Evolutionary conservation across 441 rosid genomes (phyloP).

Genomic region (Jatropha multifida): DNA sequence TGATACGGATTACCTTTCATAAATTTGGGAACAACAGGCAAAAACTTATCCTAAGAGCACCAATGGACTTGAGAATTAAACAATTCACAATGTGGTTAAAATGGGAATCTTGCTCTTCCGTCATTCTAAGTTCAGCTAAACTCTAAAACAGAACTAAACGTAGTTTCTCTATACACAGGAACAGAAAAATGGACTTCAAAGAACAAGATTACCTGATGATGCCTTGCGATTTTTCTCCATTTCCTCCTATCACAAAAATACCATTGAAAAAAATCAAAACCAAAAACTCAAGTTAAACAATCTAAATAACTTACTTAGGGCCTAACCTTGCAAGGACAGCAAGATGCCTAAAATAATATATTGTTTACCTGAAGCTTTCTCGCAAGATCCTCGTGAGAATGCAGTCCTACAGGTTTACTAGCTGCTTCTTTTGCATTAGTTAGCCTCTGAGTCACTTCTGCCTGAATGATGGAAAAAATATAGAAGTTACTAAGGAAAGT

Average conservation of each 20-base stretch:
- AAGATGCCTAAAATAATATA: not conserved
- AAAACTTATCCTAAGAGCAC: not conserved
- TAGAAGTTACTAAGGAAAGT: not conserved
- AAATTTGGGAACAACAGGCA: not conserved
- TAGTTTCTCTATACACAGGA: not conserved
- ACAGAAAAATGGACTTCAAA: not conserved
- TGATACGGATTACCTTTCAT: not conserved
- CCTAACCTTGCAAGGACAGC: not conserved
- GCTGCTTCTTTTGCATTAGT: slow-evolving; percentile 80
- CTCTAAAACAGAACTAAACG: not conserved
- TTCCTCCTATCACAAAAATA: slow-evolving; percentile 72
- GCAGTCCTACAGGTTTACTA: slow-evolving; percentile 58
- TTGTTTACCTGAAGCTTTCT: slow-evolving; percentile 81
- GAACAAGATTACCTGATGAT: slow-evolving; percentile 52
- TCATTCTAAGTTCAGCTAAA: not conserved
- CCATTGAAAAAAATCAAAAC: not conserved
- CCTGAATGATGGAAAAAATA: slow-evolving; percentile 40
- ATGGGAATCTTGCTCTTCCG: not conserved
- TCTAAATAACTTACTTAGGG: not conserved
- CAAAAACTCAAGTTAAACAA: not conserved
- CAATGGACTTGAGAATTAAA: not conserved
- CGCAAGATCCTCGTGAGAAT: slow-evolving; percentile 92
- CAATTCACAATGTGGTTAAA: not conserved
- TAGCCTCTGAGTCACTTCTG: slow-evolving; percentile 93
- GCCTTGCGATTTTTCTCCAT: slow-evolving; percentile 87